phyloP scores from a whole-genome alignment of 257 asterid species.

The Nicotiana benthamiana region DNA sequence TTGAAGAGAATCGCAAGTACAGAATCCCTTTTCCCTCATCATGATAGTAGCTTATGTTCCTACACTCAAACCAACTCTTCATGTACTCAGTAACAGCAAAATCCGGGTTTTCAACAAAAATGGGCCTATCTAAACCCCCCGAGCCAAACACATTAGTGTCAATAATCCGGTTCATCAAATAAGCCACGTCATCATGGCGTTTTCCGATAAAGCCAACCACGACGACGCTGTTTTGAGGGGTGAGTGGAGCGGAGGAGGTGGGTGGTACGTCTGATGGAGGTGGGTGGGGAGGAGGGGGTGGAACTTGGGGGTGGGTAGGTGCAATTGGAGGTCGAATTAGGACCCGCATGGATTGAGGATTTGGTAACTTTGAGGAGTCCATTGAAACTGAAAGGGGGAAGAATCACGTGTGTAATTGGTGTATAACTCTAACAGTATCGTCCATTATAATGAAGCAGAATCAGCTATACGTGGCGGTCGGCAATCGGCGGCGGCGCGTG shows the following conservation, averaged over 20 bases:
- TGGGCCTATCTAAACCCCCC: constrained; percentile 48
- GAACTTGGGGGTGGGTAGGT: constrained; percentile 20
- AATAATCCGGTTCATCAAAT: constrained; percentile 61
- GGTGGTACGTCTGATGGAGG: constrained; percentile 18
- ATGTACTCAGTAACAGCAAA: constrained; percentile 32
- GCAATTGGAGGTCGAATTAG: constrained; percentile 55
- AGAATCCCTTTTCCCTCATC: constrained; percentile 64
- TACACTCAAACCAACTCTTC: constrained; percentile 50
- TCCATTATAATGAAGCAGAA: background rate
- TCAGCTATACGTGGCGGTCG: background rate
- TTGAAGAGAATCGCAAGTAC: constrained; percentile 58
- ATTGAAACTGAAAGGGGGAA: constrained; percentile 12
- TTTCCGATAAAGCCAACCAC: constrained; percentile 85
- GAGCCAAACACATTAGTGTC: constrained; percentile 80
- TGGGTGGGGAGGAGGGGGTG: constrained; percentile 27
- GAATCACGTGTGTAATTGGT: background rate
- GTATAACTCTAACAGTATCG: background rate
- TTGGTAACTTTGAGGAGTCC: constrained; percentile 30
- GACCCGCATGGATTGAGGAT: constrained; percentile 52
- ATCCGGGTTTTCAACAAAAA: constrained; percentile 34
- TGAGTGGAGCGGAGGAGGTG: constrained; percentile 14
- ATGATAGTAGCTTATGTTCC: constrained; percentile 60
- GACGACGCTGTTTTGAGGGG: constrained; percentile 53
- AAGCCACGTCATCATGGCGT: constrained; percentile 59
- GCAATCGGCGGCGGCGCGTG: background rate